Conservation (phyloP, 2,329 filamentous ascomycete genomes). For the Ceratocystis papillata region DNA sequence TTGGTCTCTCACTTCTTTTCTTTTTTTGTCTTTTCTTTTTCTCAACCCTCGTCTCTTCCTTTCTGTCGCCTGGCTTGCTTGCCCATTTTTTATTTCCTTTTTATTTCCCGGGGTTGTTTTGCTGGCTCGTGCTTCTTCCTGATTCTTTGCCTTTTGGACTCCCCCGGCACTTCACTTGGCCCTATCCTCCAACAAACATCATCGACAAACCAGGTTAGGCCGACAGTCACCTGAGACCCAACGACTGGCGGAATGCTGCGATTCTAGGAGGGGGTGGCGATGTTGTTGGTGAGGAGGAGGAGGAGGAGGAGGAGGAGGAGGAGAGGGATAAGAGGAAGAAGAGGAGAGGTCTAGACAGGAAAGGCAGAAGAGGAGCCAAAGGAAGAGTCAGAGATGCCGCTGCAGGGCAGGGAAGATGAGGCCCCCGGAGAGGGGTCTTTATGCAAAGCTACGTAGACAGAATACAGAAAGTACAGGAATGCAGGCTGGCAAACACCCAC, state of each 20-base stretch:
- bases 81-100: conserved; percentile 6
- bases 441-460: not conserved
- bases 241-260: not conserved
- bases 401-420: conserved; percentile 6
- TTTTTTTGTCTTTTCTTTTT: not conserved
- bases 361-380: not conserved
- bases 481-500: not conserved
- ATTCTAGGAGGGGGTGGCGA: not conserved
- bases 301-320: not conserved
- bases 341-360: not conserved
- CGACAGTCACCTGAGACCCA: conserved; percentile 1
- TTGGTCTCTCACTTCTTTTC: not conserved
- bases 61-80: not conserved
- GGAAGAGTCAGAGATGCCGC: not conserved
- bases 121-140: not conserved
- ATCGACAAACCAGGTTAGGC: not conserved
- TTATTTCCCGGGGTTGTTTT: not conserved
- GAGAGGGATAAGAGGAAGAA: not conserved
- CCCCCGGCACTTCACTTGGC: not conserved
- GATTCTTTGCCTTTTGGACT: not conserved
- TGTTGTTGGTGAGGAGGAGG: not conserved
- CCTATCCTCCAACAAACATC: not conserved
- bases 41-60: not conserved
- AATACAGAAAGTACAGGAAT: not conserved
- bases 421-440: not conserved